Evolutionary conservation across 768 basidiomycete species (phyloP), one percentile per base, ranked within the genome.

Genomic region (Exidia glandulosa): DNA sequence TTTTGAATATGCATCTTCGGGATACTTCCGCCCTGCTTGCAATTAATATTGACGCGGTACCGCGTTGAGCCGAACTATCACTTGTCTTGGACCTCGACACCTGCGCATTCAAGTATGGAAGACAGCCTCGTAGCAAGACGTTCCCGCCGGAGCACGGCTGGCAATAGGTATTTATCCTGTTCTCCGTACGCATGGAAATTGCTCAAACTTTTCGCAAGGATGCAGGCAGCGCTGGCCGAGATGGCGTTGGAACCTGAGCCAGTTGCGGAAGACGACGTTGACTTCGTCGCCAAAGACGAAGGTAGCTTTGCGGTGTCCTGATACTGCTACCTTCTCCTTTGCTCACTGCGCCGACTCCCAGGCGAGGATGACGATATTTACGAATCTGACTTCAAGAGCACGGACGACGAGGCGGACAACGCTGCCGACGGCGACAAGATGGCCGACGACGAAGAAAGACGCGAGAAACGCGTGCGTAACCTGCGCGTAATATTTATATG

Each of bases 381-480:
- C 61, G 89, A 80, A 63, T 88, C 87, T 10, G 90, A 93, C 69
- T 93, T 94, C 66, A 87, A 84, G 63, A 88, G 86, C 63, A 92
- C 90, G 0, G 90, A 92, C 60, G 89, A 89, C 48, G 81, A 79
- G 60, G 74, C 69, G 36, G 80, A 79, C 12, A 73, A 75, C 19
- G 81, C 81, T 4, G 76, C 73, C 3, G 85, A 75, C 0, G 65
- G 64, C 14, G 89, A 91, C 65, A 77, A 72, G 45, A 73, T 72
- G n/a, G 74, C 79, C 3, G 70, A 74, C 33, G 83, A 85, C 10
- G 87, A 88, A 64, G 86, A 89, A 58, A 78, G 72, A 60, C 74
- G 73, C 48, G 71, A 67, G n/a, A 69, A 59, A 61, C 54, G 56
- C 30, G 62, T 61, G 33, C 48, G 36, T 2, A 29, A 4, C 16